Conservation (phyloP, 768 basidiomycete genomes). For the Lactifluus pinguis region DNA sequence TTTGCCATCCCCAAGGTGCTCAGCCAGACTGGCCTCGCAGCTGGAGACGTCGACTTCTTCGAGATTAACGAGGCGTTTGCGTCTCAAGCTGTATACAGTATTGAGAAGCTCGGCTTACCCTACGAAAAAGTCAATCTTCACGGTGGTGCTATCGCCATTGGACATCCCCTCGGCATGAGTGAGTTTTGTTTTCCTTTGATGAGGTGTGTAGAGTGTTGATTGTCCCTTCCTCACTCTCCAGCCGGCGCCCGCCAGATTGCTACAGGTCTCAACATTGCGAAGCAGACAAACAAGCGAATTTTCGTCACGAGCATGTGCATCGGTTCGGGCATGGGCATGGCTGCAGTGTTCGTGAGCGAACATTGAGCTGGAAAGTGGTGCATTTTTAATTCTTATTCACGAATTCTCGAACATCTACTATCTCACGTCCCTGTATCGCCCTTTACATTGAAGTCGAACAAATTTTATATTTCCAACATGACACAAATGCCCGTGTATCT, state of each 20-base stretch:
- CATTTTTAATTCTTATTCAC: background rate
- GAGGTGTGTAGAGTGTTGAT: background rate
- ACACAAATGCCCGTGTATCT: background rate
- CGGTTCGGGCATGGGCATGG: constrained; percentile 88
- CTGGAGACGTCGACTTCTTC: constrained; percentile 77
- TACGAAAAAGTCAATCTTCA: constrained; percentile 76
- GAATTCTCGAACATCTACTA: background rate
- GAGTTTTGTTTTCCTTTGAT: constrained; percentile 27
- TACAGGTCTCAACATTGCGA: constrained; percentile 74
- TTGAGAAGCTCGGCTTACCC: constrained; percentile 61
- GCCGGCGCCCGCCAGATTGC: constrained; percentile 84
- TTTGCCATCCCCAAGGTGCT: constrained; percentile 77
- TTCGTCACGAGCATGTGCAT: constrained; percentile 92
- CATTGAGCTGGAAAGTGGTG: constrained; percentile 34
- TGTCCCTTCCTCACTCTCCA: constrained; percentile 20
- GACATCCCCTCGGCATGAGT: constrained; percentile 84
- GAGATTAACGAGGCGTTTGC: constrained; percentile 94
- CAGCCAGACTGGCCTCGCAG: constrained; percentile 51
- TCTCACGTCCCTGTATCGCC: background rate
- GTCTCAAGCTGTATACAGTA: constrained; percentile 64
- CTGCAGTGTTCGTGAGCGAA: constrained; percentile 78
- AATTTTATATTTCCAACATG: background rate
- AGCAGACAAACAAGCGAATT: constrained; percentile 63
- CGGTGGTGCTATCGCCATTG: constrained; percentile 85
- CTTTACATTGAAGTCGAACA: background rate